Percentiles rank a stretch among this genome's conserved stretches.
phyloP scores from a whole-genome alignment of 257 asterid species.

The Solanum pinnatisectum region DNA sequence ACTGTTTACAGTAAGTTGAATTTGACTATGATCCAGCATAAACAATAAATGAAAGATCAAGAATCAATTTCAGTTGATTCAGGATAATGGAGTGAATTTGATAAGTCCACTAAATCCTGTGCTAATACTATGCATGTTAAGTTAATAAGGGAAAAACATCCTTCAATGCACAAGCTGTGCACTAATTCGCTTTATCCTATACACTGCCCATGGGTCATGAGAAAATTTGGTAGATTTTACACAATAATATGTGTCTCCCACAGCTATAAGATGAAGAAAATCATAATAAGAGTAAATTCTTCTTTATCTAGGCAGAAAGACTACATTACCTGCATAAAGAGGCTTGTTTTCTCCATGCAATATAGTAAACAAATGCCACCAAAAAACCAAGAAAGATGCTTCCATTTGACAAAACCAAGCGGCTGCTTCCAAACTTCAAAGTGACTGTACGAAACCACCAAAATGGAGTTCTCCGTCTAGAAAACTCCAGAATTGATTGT shows the following conservation, averaged over 20 bases:
- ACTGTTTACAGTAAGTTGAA: neutral
- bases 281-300: neutral
- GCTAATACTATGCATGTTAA: neutral
- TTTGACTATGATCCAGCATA: neutral
- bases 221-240: neutral
- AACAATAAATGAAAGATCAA: neutral
- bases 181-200: neutral
- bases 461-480: constrained; percentile 36
- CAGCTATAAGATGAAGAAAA: neutral
- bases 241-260: neutral
- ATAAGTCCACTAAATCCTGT: neutral
- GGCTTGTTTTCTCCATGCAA: constrained; percentile 53
- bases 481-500: constrained; percentile 42
- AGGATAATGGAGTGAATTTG: neutral
- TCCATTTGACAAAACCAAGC: constrained; percentile 46
- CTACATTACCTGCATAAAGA: constrained; percentile 49
- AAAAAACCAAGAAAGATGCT: constrained; percentile 45
- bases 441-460: constrained; percentile 63
- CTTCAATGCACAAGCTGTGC: neutral
- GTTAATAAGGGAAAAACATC: neutral
- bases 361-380: constrained; percentile 31
- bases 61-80: neutral
- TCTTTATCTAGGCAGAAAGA: neutral
- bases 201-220: neutral
- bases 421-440: constrained; percentile 46